These are phyloP conservation scores for Gleditsia sinensis DNA, from an alignment of 306 rosid species.

Conservation along the genomic window DNA sequence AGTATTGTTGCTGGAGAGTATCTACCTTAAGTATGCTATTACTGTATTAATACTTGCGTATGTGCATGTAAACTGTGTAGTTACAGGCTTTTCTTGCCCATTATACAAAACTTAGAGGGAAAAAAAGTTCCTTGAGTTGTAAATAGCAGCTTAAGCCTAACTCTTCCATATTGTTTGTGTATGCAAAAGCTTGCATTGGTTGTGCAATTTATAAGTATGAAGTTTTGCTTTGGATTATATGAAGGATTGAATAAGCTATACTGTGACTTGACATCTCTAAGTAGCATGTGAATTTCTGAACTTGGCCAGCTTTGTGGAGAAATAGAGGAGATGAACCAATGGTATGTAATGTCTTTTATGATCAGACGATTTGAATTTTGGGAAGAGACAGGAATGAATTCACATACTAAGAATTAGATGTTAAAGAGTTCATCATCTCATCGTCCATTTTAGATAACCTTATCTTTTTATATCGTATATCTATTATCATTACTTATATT, in stretches of 20 bases:
- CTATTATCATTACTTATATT: not conserved
- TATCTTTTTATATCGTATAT: not conserved
- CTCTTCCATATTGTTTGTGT: not conserved
- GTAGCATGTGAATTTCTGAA: not conserved
- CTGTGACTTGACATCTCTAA: not conserved
- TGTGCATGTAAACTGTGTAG: not conserved
- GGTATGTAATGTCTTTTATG: not conserved
- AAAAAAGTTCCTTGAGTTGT: not conserved
- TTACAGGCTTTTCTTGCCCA: not conserved
- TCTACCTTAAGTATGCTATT: no score
- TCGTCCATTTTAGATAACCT: constrained; percentile 12
- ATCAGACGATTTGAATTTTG: not conserved
- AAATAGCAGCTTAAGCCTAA: constrained; percentile 1
- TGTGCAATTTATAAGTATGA: not conserved
- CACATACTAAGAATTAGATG: not conserved
- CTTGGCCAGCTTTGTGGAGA: not conserved
- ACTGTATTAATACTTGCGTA: not conserved
- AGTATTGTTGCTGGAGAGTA: no score
- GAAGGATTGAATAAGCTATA: not conserved
- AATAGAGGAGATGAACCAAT: not conserved
- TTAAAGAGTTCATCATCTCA: not conserved
- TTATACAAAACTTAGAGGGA: not conserved
- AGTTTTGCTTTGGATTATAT: not conserved
- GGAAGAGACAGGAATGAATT: not conserved
- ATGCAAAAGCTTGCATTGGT: not conserved